Base-by-base conservation (phyloP, 2,329 filamentous ascomycete species). In the Davidsoniella australis region DNA sequence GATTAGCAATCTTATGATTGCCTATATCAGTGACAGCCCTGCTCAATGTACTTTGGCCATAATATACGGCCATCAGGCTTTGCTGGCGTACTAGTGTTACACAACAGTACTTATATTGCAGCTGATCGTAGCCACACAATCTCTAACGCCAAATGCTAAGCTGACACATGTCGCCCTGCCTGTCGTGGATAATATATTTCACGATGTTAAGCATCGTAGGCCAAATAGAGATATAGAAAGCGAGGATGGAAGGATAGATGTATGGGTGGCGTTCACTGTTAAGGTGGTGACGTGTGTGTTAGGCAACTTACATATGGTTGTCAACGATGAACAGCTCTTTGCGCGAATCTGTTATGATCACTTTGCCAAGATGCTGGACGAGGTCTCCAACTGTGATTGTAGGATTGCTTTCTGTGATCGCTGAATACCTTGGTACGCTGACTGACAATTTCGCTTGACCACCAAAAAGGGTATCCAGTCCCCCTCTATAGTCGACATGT, bases 381-480 rank as follows among this genome's bases (percentile, higher is more conserved):
- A 98, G 74, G 61, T 74, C 85, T 29, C 76, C 78, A 48, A 95
- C 76, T 46, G 75, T 91, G 14, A 46, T 18, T 8, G 38, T 46
- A 2, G 50, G 50, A 8, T 48, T 78, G 68, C 8, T 76, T 71
- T 50, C 68, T 67, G 45, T 78, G 79, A 53, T 66, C 48, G 71
- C 66, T 58, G 80, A 73, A 49, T 61, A 70, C 26, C 73, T 65
- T 17, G 89, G 85, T 40, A 96, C 64, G 2, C 71, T 66, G 42
- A 98, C 62, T 18, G 70, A 66, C 62, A 89, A 84, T 57, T 78
- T 82, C 50, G 81, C 76, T 64, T 86, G 71, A 62, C 94, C 82
- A 29, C 80, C 78, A 66, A 98, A 98, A 56, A 98, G 80, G 68
- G 94, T 82, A 67, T 98, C 91, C 16, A 98, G 75, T 18, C 91